Percentiles rank a stretch among this genome's conserved stretches.
phyloP scores from a whole-genome alignment of 352 stramenopile genomes.

The Phytophthora syringae region DNA sequence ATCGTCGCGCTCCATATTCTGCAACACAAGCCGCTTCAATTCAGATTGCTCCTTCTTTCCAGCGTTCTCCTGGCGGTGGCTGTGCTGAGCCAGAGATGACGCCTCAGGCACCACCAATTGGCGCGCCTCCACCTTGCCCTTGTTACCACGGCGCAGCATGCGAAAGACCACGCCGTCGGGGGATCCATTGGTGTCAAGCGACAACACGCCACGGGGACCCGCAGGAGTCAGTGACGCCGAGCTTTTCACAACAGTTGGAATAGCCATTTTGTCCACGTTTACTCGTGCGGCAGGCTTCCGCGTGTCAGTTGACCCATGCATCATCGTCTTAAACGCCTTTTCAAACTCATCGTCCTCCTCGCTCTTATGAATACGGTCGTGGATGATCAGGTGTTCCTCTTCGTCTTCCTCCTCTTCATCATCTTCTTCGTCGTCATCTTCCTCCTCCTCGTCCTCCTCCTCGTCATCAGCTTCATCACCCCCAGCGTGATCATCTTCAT shows the following conservation, averaged over 20 bases:
- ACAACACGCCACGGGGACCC: constrained; percentile 19
- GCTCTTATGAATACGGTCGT: constrained; percentile 75
- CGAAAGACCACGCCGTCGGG: constrained; percentile 89
- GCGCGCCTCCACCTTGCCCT: constrained; percentile 96
- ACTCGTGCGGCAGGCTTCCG: constrained; percentile 68
- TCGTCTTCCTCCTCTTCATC: constrained; percentile 81
- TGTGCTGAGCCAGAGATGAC: constrained; percentile 94
- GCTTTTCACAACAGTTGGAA: constrained; percentile 82
- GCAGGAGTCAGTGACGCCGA: constrained; percentile 28
- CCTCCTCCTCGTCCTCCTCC: constrained; percentile 83
- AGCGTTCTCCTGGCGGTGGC: constrained; percentile 85
- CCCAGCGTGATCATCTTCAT: constrained; percentile 53
- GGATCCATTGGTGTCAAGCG: constrained; percentile 36
- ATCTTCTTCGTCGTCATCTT: constrained; percentile 67
- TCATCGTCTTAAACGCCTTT: constrained; percentile 89
- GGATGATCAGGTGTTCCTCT: constrained; percentile 91
- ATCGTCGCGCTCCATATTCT: constrained; percentile 88
- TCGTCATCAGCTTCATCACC: constrained; percentile 48
- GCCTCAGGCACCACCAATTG: constrained; percentile 92
- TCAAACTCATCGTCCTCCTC: constrained; percentile 91
- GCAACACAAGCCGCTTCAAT: constrained; percentile 86
- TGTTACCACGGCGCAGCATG: constrained; percentile 96
- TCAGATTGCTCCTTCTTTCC: constrained; percentile 90
- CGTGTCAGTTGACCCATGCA: constrained; percentile 69
- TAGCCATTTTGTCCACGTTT: constrained; percentile 91